A percentile compares a stretch with the other conserved stretches of the same genome.
phyloP scores from a whole-genome alignment of 768 basidiomycete species.

The Obba rivulosa region DNA sequence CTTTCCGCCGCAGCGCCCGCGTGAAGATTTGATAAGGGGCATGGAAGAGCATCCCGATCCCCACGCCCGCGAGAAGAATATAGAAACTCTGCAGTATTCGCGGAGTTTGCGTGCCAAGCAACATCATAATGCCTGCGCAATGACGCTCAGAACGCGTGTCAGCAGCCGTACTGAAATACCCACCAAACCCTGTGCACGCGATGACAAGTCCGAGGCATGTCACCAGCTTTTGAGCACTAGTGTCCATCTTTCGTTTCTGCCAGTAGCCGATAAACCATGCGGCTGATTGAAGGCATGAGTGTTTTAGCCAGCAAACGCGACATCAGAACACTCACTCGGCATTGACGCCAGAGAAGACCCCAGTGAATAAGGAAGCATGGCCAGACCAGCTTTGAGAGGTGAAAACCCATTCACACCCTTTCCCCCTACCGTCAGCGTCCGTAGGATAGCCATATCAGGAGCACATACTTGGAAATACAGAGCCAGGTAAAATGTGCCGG shows the following conservation, averaged over 20 bases:
- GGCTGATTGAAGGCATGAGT: slow-evolving; percentile 23
- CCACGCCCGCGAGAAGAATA: slow-evolving; percentile 69
- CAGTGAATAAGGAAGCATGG: slow-evolving; percentile 78
- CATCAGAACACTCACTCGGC: slow-evolving; percentile 34
- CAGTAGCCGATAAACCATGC: slow-evolving; percentile 77
- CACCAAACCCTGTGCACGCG: slow-evolving; percentile 72
- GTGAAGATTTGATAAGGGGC: slow-evolving; percentile 81
- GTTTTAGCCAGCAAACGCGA: background rate
- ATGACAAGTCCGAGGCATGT: slow-evolving; percentile 61
- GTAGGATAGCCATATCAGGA: background rate
- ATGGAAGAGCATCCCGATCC: slow-evolving; percentile 81
- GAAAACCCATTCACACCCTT: slow-evolving; percentile 67
- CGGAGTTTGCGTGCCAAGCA: slow-evolving; percentile 51
- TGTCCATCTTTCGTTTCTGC: slow-evolving; percentile 52
- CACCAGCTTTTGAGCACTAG: slow-evolving; percentile 59
- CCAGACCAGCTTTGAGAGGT: slow-evolving; percentile 69
- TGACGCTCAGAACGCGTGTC: background rate
- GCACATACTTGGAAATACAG: slow-evolving; percentile 70
- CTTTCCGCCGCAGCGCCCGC: slow-evolving; percentile 54
- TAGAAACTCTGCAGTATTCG: slow-evolving; percentile 43
- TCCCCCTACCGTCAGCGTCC: slow-evolving; percentile 4
- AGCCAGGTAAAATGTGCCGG: slow-evolving; percentile 83
- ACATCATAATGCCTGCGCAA: slow-evolving; percentile 55
- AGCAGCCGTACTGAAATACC: slow-evolving; percentile 15
- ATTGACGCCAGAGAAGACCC: slow-evolving; percentile 82